A percentile compares a stretch with the other conserved stretches of the same genome.
These are phyloP conservation scores for Mycosphaerella sp. DNA, from an alignment of 2,329 filamentous ascomycete genomes.

Conservation along the genomic window DNA sequence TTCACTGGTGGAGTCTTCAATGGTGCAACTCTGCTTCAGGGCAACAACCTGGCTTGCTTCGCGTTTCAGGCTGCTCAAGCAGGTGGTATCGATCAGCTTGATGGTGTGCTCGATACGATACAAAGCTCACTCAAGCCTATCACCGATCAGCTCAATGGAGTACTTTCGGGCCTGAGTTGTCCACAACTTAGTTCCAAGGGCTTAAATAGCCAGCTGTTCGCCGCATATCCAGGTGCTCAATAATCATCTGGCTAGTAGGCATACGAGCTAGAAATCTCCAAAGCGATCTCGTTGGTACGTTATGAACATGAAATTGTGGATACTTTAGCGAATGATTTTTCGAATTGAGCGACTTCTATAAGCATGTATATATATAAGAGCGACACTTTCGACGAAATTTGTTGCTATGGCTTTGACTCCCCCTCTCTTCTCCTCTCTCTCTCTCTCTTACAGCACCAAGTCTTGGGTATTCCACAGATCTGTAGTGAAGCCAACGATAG, in stretches of 20 bases:
- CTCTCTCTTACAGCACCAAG: too few relatives aligned
- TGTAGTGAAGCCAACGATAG: too few relatives aligned
- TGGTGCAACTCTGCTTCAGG: constrained; percentile 12
- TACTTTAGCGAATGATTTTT: not conserved
- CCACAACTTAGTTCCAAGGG: not conserved
- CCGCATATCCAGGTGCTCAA: constrained; percentile 4
- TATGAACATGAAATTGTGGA: not conserved
- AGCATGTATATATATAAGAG: not conserved
- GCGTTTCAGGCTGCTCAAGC: constrained; percentile 15
- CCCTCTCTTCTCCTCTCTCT: too few relatives aligned
- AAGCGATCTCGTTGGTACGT: constrained; percentile 7
- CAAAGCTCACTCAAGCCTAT: constrained; percentile 7
- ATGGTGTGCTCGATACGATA: constrained; percentile 1
- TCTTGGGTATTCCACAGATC: too few relatives aligned
- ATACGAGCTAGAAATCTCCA: constrained; percentile 2
- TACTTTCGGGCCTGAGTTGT: not conserved
- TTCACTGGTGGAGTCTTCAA: constrained; percentile 41
- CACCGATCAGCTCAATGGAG: constrained; percentile 8
- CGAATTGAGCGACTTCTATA: not conserved
- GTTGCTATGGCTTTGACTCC: too few relatives aligned
- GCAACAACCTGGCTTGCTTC: constrained; percentile 20
- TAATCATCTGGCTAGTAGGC: not conserved
- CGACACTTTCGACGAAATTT: too few relatives aligned
- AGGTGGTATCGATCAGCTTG: constrained; percentile 12
- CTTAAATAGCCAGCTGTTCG: constrained; percentile 7